Percentiles rank a stretch among this genome's conserved stretches.
Conservation (phyloP, 2,329 filamentous ascomycete genomes). For the Fusarium chlamydosporum region DNA sequence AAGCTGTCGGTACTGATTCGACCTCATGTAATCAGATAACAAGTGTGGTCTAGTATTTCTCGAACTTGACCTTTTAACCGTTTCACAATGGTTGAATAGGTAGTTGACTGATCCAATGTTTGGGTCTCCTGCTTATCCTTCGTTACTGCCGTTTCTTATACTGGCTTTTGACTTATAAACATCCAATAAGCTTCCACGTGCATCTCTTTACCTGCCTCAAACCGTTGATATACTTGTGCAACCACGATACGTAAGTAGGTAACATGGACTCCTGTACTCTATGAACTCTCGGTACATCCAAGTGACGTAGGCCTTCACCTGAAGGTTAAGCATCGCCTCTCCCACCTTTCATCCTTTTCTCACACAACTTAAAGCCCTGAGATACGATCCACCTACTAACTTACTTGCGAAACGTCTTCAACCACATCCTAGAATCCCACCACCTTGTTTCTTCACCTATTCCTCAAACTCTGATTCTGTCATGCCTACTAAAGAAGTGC, state of each 20-base stretch:
- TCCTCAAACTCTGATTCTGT: neutral
- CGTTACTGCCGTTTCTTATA: neutral
- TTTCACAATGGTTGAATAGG: neutral
- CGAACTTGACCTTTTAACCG: too few species aligned
- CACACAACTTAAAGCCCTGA: neutral
- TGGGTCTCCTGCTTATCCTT: neutral
- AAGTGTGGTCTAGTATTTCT: neutral
- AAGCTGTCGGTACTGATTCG: conserved; percentile 19
- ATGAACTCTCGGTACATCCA: neutral
- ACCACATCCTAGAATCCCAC: too few species aligned
- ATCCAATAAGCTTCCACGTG: neutral
- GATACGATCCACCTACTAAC: too few species aligned
- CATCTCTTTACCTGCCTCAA: neutral
- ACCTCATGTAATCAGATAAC: neutral
- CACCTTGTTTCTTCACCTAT: neutral
- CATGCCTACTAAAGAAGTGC: conserved; percentile 47
- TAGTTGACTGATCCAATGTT: neutral
- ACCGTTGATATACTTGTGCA: conserved; percentile 21
- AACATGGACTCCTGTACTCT: neutral
- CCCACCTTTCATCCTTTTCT: neutral
- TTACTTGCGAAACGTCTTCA: neutral
- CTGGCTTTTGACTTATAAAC: neutral
- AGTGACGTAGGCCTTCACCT: conserved; percentile 18
- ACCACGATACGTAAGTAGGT: conserved; percentile 1
- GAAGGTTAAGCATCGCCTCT: neutral